These are phyloP conservation scores for Aspergillus homomorphus DNA, from an alignment of 495 filamentous ascomycete species.

Conservation along the genomic window DNA sequence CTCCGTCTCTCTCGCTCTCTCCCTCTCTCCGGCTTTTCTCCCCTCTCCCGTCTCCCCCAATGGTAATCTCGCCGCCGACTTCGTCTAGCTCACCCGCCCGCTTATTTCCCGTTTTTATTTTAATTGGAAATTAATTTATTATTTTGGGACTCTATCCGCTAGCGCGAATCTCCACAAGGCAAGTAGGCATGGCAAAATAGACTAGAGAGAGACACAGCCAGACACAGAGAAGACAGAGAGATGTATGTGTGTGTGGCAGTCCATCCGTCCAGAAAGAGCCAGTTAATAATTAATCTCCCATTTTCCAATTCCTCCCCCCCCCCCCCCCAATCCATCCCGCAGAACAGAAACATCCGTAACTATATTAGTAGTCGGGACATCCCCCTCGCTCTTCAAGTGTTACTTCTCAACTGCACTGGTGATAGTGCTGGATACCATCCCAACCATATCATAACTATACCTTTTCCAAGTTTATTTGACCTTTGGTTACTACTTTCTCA, in stretches of 20 bases:
- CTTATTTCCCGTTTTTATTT: not conserved
- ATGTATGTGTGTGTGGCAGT: not conserved
- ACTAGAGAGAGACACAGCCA: not conserved
- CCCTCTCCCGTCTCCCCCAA: too few relatives aligned
- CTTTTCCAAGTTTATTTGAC: not conserved
- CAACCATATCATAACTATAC: not conserved
- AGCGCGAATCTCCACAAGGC: slow-evolving; percentile 9
- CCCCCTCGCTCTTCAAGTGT: not conserved
- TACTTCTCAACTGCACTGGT: not conserved
- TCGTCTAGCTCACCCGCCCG: not conserved
- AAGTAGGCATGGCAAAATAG: slow-evolving; percentile 12
- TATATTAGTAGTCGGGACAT: not conserved
- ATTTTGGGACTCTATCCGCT: slow-evolving; percentile 5
- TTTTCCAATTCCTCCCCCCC: too few relatives aligned
- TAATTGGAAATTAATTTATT: not conserved
- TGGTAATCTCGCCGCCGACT: not conserved
- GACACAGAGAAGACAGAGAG: not conserved
- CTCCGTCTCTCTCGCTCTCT: not conserved
- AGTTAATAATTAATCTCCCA: not conserved
- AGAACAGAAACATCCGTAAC: not conserved
- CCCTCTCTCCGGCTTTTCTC: not conserved
- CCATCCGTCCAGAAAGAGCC: not conserved
- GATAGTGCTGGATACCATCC: not conserved
- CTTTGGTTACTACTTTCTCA: not conserved
- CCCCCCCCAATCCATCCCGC: too few relatives aligned